These are phyloP conservation scores for Rhododendron ovatum DNA, from an alignment of 148 eudicot genomes.

Conservation along the genomic window DNA sequence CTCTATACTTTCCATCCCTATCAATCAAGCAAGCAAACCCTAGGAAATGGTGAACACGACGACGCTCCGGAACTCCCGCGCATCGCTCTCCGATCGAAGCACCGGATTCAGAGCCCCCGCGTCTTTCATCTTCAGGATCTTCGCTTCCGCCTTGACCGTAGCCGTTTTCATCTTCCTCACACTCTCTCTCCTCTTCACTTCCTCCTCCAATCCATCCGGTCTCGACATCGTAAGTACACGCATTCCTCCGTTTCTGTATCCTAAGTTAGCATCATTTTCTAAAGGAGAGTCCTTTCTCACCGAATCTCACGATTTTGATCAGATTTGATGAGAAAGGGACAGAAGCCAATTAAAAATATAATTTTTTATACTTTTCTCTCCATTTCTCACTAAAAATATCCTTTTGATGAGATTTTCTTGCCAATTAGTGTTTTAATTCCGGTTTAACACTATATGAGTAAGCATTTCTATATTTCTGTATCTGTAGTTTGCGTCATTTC, in stretches of 20 bases:
- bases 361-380: not conserved
- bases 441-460: not conserved
- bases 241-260: not conserved
- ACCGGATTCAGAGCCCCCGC: not conserved
- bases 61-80: constrained; percentile 11
- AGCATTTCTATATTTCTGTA: not conserved
- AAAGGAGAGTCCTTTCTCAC: not conserved
- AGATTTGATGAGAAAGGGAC: not conserved
- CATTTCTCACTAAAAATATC: not conserved
- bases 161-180: constrained; percentile 26
- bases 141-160: constrained; percentile 15
- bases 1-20: not conserved
- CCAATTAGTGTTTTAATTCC: not conserved
- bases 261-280: not conserved
- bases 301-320: too few species aligned
- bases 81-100: not conserved
- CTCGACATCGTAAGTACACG: constrained; percentile 13
- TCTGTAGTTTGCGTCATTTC: not conserved
- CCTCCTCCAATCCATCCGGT: constrained; percentile 23
- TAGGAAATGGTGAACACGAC: constrained; percentile 3
- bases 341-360: not conserved
- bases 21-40: not conserved
- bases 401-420: not conserved
- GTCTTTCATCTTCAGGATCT: constrained; percentile 12
- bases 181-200: constrained; percentile 21